phyloP scores from a whole-genome alignment of 805 yeast genomes.

The Kockiozyma suomiensis region DNA sequence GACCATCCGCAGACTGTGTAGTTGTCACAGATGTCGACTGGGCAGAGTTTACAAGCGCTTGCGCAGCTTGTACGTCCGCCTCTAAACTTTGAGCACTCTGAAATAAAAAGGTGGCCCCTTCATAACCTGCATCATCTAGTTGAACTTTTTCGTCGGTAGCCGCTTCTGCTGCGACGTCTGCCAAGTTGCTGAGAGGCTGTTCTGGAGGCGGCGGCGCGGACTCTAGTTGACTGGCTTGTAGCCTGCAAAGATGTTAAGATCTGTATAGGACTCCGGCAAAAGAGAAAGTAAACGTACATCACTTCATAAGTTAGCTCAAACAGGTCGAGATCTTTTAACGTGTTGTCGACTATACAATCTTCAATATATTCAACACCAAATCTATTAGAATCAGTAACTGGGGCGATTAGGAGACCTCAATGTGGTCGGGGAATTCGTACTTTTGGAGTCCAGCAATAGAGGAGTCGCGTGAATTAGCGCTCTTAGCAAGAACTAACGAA shows the following conservation, averaged over 20 bases:
- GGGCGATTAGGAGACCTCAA: no score
- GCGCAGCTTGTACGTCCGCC: background rate
- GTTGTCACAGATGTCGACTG: background rate
- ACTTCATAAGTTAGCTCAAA: background rate
- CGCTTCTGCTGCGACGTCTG: background rate
- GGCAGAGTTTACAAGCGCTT: background rate
- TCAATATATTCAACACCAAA: background rate
- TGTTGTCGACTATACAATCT: background rate
- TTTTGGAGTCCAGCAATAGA: no score
- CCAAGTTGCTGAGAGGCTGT: background rate
- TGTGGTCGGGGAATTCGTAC: no score
- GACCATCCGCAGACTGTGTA: background rate
- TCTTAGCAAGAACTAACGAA: background rate
- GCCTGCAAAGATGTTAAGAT: background rate
- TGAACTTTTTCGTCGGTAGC: background rate
- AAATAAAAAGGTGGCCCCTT: background rate
- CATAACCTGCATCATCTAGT: background rate
- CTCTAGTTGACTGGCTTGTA: background rate
- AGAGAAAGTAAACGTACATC: background rate
- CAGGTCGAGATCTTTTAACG: background rate
- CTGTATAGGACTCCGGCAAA: background rate
- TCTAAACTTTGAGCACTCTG: background rate
- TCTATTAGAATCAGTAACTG: background rate
- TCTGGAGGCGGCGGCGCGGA: conserved; percentile 1
- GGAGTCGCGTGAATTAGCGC: background rate